A percentile compares a stretch with the other conserved stretches of the same genome.
These are phyloP conservation scores for Hortiboletus flavorubellus DNA, from an alignment of 768 basidiomycete species.

Conservation along the genomic window DNA sequence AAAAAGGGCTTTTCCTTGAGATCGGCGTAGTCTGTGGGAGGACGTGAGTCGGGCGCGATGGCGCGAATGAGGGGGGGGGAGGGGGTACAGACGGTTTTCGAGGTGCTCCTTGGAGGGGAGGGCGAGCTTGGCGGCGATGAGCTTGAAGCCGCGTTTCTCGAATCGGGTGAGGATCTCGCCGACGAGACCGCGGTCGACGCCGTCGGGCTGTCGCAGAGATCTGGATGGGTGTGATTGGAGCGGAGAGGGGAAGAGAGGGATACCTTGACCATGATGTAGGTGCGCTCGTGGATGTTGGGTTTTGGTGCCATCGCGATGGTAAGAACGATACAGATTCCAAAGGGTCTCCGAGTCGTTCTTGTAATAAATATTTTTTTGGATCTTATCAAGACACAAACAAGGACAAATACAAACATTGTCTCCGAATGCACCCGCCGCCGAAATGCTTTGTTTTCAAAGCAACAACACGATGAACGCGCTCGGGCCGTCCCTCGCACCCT, in stretches of 20 bases:
- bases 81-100: slow-evolving; percentile 64
- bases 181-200: slow-evolving; percentile 94
- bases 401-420: slow-evolving; percentile 43
- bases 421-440: slow-evolving; percentile 19
- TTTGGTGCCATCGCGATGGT: slow-evolving; percentile 43
- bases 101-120: slow-evolving; percentile 80
- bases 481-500: slow-evolving; percentile 72
- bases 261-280: slow-evolving; percentile 99
- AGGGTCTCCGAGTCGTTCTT: background rate
- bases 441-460: too few relatives aligned
- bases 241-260: background rate
- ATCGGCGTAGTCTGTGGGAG: slow-evolving; percentile 82
- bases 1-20: slow-evolving; percentile 95
- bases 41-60: background rate
- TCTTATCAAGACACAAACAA: slow-evolving; percentile 41
- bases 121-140: slow-evolving; percentile 90
- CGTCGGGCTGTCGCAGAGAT: slow-evolving; percentile 72
- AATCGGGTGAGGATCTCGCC: slow-evolving; percentile 95
- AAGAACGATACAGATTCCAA: background rate
- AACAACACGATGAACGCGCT: slow-evolving; percentile 43
- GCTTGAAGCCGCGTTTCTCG: slow-evolving; percentile 98
- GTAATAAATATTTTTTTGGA: background rate
- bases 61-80: too few relatives aligned
- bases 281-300: slow-evolving; percentile 61
- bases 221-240: too few relatives aligned